A percentile compares a stretch with the other conserved stretches of the same genome.
Conservation (phyloP, 2,329 filamentous ascomycete genomes). For the Thyridium curvatum region DNA sequence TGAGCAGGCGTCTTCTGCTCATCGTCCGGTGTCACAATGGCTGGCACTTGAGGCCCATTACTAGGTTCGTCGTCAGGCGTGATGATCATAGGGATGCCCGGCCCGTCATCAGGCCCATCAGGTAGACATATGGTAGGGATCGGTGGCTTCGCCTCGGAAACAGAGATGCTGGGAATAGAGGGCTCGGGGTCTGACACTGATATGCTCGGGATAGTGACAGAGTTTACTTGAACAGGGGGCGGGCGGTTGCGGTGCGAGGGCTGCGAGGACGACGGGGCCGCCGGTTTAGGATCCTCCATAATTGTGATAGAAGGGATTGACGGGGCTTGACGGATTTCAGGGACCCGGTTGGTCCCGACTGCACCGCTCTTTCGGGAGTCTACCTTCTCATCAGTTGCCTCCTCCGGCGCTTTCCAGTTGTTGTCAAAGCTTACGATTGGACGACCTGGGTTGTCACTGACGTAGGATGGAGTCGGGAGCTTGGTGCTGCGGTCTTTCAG, state of each 20-base stretch:
- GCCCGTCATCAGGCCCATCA: conserved; percentile 14
- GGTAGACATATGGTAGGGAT: conserved; percentile 35
- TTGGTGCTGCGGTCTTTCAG: conserved; percentile 81
- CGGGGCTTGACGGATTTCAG: conserved; percentile 23
- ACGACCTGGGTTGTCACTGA: conserved; percentile 83
- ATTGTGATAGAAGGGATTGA: conserved; percentile 48
- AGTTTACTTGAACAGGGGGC: conserved; percentile 39
- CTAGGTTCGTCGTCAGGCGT: conserved; percentile 32
- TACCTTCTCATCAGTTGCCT: conserved; percentile 65
- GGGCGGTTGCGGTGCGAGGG: conserved; percentile 27
- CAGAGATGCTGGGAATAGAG: conserved; percentile 24
- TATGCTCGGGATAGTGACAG: conserved; percentile 45
- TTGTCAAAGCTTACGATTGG: conserved; percentile 97
- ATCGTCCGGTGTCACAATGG: conserved; percentile 30
- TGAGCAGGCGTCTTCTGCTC: conserved; percentile 20
- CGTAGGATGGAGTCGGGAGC: conserved; percentile 80
- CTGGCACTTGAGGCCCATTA: conserved; percentile 24
- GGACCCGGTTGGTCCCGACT: too few species aligned
- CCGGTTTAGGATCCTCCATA: conserved; percentile 37
- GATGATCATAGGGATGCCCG: conserved; percentile 34
- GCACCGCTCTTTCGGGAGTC: conserved; percentile 28
- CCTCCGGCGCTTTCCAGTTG: conserved; percentile 69
- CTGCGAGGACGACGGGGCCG: conserved; percentile 26
- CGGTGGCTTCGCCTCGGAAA: conserved; percentile 26
- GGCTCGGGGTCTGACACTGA: conserved; percentile 32